Percentiles rank a stretch among this genome's conserved stretches.
phyloP scores from a whole-genome alignment of 2,329 filamentous ascomycete genomes.

The Aspergillus fructus region DNA sequence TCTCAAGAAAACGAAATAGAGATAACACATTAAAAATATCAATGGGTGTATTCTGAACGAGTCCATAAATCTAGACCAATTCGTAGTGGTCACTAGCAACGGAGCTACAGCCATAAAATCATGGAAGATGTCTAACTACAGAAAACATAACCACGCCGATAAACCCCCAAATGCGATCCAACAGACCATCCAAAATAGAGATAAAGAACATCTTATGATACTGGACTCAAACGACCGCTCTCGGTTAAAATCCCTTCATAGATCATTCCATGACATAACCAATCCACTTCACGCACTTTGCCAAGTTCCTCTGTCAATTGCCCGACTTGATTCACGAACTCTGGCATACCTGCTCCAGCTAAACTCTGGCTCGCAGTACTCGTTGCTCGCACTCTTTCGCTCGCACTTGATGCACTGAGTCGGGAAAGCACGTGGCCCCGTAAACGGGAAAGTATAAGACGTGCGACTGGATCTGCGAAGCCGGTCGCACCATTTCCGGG shows the following conservation, averaged over 20 bases:
- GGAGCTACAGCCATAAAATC: background rate
- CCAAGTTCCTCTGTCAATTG: constrained; percentile 59
- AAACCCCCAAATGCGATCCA: constrained; percentile 2
- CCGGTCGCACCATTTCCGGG: constrained; percentile 31
- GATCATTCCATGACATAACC: constrained; percentile 56
- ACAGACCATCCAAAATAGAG: background rate
- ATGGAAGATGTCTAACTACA: background rate
- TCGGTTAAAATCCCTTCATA: constrained; percentile 53
- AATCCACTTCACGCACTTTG: constrained; percentile 59
- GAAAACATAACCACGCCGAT: background rate
- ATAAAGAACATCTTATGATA: constrained; percentile 12
- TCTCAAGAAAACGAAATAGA: background rate
- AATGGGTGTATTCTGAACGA: background rate
- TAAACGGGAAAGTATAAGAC: constrained; percentile 59
- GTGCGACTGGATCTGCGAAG: constrained; percentile 61
- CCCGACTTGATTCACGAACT: constrained; percentile 61
- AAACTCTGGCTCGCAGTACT: constrained; percentile 60
- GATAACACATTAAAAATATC: background rate
- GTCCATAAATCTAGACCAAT: background rate
- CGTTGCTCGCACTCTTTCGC: constrained; percentile 58
- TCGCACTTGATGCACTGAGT: constrained; percentile 59
- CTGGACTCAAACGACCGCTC: constrained; percentile 12
- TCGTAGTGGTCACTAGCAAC: background rate
- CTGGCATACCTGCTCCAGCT: constrained; percentile 60
- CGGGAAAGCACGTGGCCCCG: constrained; percentile 56